Base-by-base conservation (phyloP, 2,329 filamentous ascomycete species). In the Teratosphaeria destructans region DNA sequence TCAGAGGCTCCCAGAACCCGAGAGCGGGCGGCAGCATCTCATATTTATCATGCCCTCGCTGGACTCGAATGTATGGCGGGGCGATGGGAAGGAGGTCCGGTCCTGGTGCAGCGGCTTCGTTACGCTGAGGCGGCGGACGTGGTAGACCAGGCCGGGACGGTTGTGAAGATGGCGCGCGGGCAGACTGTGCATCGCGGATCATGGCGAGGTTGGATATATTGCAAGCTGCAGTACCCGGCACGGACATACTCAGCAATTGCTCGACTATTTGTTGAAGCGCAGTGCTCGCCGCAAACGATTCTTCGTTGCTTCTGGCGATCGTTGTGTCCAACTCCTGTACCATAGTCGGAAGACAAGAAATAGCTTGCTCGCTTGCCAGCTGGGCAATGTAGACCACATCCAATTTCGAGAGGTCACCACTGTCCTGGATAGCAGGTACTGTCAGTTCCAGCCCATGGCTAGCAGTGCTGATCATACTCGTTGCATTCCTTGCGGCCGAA, bases 1-100 rank as follows among this genome's bases (percentile, higher is more conserved):
- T 88, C 19, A 95, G 76, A 54, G 86, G 85, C 69, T 94, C 89
- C 90, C 90, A 95, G 68, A 94, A 95, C 0, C 81, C 76, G 23
- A 93, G 76, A 0, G 88, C 87, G 0, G 89, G 83, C 1, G 90
- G 88, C 26, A 93, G 77, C 47, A 95, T 78, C 11, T 90, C 89
- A 59, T 91, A 81, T 55, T 82, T 82, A 1, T 81, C 80, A 47
- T 90, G 87, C 23, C 85, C 82, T 57, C 89, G 81, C 55, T 86
- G 85, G 11, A 95, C 78, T 64, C 89, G 85, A 43, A 94, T 76
- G 67, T 89, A 86, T 1, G 89, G 89, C 0, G 85, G 77, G 1
- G 82, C 81, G 2, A 94, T 82, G 49, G 79, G 77, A 63, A 87
- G 87, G 2, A 86, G 62, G 60, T 72, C 76, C 37, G 72, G 70